A percentile compares a stretch with the other conserved stretches of the same genome.
phyloP scores from a whole-genome alignment of 2,329 filamentous ascomycete genomes.

The Claviceps quebecensis region DNA sequence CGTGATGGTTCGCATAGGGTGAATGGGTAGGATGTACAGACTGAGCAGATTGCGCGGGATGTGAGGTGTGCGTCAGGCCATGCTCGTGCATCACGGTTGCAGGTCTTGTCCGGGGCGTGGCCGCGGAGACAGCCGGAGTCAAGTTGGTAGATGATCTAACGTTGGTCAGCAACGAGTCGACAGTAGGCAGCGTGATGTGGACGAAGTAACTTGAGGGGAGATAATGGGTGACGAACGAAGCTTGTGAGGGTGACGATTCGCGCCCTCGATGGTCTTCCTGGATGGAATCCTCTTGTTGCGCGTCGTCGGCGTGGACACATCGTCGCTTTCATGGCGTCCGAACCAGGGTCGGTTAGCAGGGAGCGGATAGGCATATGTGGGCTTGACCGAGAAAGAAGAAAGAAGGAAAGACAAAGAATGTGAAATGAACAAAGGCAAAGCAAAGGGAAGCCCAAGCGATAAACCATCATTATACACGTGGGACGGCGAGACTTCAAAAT shows the following conservation, averaged over 20 bases:
- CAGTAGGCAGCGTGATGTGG: background rate
- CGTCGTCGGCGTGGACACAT: constrained; percentile 28
- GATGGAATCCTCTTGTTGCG: constrained; percentile 14
- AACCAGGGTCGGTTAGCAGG: constrained; percentile 3
- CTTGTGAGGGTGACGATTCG: constrained; percentile 16
- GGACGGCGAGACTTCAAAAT: background rate
- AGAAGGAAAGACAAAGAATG: background rate
- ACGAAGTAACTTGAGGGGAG: background rate
- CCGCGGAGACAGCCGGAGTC: background rate
- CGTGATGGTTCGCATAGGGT: background rate
- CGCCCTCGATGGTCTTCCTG: constrained; percentile 13
- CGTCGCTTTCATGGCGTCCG: constrained; percentile 20
- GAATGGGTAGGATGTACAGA: background rate
- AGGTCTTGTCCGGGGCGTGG: constrained; percentile 1
- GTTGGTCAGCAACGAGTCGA: background rate
- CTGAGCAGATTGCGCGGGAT: background rate
- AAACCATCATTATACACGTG: background rate
- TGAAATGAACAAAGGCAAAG: background rate
- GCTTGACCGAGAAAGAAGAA: background rate
- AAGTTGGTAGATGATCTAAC: background rate
- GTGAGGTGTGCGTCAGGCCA: background rate
- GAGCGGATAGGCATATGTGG: background rate
- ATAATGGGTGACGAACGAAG: constrained; percentile 13
- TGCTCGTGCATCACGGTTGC: constrained; percentile 1
- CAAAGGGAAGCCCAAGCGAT: background rate